These are phyloP conservation scores for Flaveria bidentis DNA, from an alignment of 129 eudicot species.

Conservation along the genomic window DNA sequence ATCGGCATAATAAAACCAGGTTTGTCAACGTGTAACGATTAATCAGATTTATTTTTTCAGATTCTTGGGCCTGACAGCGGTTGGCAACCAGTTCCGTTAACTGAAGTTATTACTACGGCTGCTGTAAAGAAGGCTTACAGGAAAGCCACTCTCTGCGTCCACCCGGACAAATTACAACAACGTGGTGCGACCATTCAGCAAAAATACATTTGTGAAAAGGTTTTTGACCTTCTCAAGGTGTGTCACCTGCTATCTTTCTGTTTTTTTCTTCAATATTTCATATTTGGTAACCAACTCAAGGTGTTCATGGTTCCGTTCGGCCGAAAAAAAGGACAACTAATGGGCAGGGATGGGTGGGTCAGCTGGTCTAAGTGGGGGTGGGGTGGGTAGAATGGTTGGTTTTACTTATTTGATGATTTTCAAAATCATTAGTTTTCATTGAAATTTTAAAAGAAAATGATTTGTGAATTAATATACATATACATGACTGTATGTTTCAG, in stretches of 20 bases:
- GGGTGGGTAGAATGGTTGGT: not conserved
- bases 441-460: not conserved
- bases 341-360: not conserved
- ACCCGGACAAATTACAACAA: constrained; percentile 97
- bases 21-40: not conserved
- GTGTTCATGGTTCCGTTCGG: not conserved
- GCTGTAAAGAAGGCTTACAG: constrained; percentile 93
- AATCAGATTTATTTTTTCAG: constrained; percentile 35
- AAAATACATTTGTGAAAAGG: constrained; percentile 92
- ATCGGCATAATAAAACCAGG: not conserved
- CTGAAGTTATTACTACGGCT: constrained; percentile 87
- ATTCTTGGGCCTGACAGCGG: constrained; percentile 95
- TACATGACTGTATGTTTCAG: not conserved
- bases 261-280: constrained; percentile 4
- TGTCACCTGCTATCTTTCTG: constrained; percentile 22
- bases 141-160: constrained; percentile 96
- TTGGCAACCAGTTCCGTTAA: constrained; percentile 94
- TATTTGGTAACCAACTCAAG: not conserved
- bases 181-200: constrained; percentile 96
- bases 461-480: not conserved
- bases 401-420: not conserved
- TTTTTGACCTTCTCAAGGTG: constrained; percentile 97
- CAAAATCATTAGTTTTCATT: not conserved
- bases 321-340: too few relatives aligned
- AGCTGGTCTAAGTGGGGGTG: not conserved